Evolutionary conservation across 2,329 filamentous ascomycete species (phyloP).

Genomic region (Thelonectria blattea): DNA sequence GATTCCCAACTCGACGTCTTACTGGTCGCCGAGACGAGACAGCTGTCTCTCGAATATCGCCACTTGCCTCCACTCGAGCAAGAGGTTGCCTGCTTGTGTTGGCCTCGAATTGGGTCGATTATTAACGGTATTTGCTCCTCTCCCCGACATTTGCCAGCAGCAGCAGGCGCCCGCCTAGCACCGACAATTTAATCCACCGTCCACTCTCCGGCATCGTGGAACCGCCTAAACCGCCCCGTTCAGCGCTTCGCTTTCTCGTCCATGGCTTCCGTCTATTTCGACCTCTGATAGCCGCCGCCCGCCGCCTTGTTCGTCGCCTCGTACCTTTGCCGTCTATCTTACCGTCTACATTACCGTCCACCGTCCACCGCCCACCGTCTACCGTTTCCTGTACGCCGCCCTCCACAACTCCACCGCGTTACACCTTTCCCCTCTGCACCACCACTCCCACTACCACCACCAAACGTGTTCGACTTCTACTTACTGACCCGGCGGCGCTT

Average conservation of each 20-base stretch:
- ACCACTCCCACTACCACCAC: slow-evolving; percentile 12
- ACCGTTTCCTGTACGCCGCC: background rate
- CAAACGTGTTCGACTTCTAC: background rate
- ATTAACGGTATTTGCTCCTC: background rate
- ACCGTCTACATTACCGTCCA: background rate
- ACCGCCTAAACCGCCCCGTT: slow-evolving; percentile 7
- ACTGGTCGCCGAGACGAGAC: slow-evolving; percentile 16
- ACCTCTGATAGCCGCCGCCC: slow-evolving; percentile 14
- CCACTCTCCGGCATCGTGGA: slow-evolving; percentile 15
- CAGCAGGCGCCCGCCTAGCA: background rate
- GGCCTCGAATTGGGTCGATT: slow-evolving; percentile 1
- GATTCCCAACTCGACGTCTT: background rate
- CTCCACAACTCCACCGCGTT: background rate
- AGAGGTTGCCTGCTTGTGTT: slow-evolving; percentile 27
- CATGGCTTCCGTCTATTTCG: slow-evolving; percentile 1
- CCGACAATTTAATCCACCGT: background rate
- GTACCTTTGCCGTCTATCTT: background rate
- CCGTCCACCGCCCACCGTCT: too few species aligned
- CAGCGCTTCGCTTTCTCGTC: slow-evolving; percentile 7
- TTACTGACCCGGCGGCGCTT: slow-evolving; percentile 10
- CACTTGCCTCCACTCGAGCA: slow-evolving; percentile 12
- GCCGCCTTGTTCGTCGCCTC: too few species aligned
- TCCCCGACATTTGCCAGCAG: background rate
- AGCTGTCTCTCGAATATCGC: slow-evolving; percentile 28
- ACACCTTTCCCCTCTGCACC: slow-evolving; percentile 17